These are phyloP conservation scores for Aspergillus sp. DNA, from an alignment of 2,329 filamentous ascomycete genomes.

Conservation along the genomic window DNA sequence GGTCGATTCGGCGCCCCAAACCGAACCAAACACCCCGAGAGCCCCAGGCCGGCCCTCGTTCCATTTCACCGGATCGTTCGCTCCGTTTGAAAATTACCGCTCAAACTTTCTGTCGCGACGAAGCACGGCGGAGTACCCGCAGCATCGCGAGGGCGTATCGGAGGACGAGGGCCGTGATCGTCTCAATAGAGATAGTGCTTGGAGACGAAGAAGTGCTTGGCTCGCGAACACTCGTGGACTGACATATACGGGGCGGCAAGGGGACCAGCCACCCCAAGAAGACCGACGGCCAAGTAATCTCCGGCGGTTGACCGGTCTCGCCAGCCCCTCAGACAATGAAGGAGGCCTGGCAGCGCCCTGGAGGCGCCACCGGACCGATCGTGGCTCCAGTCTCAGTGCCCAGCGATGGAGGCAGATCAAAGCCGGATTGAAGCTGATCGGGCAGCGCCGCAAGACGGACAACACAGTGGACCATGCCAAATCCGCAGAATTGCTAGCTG, in stretches of 20 bases:
- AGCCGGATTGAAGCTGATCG: constrained; percentile 76
- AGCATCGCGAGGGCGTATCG: constrained; percentile 65
- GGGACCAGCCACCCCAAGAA: constrained; percentile 52
- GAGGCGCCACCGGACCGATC: constrained; percentile 54
- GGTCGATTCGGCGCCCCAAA: constrained; percentile 56
- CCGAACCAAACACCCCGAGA: constrained; percentile 67
- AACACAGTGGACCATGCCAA: constrained; percentile 87
- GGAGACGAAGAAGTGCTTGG: constrained; percentile 62
- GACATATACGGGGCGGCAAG: constrained; percentile 50
- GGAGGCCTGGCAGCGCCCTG: constrained; percentile 63
- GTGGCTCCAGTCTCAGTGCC: constrained; percentile 68
- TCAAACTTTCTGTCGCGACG: constrained; percentile 58
- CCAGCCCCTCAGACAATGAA: constrained; percentile 61
- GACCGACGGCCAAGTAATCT: constrained; percentile 62
- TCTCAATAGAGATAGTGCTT: constrained; percentile 54
- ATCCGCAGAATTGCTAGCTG: constrained; percentile 93
- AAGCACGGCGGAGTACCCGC: constrained; percentile 62
- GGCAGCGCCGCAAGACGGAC: constrained; percentile 78
- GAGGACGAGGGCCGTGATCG: constrained; percentile 72
- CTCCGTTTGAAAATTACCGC: constrained; percentile 46
- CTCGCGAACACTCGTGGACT: constrained; percentile 46
- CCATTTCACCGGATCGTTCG: constrained; percentile 47
- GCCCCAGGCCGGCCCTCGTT: constrained; percentile 40
- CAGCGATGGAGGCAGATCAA: constrained; percentile 94
- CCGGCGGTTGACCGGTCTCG: constrained; percentile 62